These are phyloP conservation scores for Coleophoma cylindrospora DNA, from an alignment of 2,329 filamentous ascomycete species.

Conservation along the genomic window DNA sequence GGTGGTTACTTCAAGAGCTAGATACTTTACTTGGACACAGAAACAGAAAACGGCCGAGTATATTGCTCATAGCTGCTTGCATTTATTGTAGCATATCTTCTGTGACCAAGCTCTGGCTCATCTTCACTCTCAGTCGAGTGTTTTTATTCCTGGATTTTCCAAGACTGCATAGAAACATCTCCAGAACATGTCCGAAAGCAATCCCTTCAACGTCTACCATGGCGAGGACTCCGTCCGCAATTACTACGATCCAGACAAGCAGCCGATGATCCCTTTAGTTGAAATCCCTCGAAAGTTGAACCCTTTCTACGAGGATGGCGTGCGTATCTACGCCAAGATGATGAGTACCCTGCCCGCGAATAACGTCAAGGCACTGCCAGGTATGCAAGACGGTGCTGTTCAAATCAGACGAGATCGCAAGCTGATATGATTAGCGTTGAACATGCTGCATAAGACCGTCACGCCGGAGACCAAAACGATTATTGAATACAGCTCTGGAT, in stretches of 20 bases:
- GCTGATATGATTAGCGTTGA: constrained; percentile 35
- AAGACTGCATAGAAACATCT: too few species aligned
- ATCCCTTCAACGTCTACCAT: constrained; percentile 45
- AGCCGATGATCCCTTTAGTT: constrained; percentile 55
- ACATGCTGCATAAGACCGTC: constrained; percentile 40
- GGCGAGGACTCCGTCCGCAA: constrained; percentile 50
- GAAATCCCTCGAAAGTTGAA: constrained; percentile 55
- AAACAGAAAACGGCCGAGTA: too few species aligned
- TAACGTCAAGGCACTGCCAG: constrained; percentile 60
- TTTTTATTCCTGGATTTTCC: too few species aligned
- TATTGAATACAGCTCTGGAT: constrained; percentile 57
- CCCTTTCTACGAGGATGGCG: constrained; percentile 49
- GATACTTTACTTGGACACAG: too few species aligned
- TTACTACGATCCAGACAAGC: constrained; percentile 54
- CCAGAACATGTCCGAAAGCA: not conserved
- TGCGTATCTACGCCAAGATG: constrained; percentile 62
- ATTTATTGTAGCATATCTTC: too few species aligned
- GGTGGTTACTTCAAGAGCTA: too few species aligned
- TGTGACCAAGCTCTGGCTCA: too few species aligned
- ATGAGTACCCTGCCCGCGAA: constrained; percentile 60
- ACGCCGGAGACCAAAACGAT: constrained; percentile 43
- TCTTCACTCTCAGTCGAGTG: too few species aligned
- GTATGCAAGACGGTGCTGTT: constrained; percentile 22
- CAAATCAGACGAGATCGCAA: constrained; percentile 8
- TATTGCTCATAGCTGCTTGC: too few species aligned